Evolutionary conservation across 2,329 filamentous ascomycete genomes (phyloP), one percentile per base, ranked within the genome.

Genomic region (Dothiorella sarmentorum): DNA sequence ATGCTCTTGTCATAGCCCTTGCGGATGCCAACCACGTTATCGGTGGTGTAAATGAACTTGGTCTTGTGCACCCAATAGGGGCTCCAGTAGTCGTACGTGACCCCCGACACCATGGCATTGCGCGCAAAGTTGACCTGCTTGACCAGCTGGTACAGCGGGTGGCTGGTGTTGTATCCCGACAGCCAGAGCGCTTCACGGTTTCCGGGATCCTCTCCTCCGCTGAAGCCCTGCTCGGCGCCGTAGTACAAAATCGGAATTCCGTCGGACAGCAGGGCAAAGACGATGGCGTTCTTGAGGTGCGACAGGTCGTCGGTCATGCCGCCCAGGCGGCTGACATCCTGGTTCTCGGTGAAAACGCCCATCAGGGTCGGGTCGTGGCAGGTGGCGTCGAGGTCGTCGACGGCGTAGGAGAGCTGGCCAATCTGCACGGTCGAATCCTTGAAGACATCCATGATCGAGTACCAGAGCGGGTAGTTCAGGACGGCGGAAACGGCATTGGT

Each of bases 391-490:
- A 75, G 66, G 2, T 64, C 65, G 60, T 73, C 67, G 61, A 70
- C 65, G 64, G 72, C 71, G 53, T 71, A 67, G 9, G 73, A 70
- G 2, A 74, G 66, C 13, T 61, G 66, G 57, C 71, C 67, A 3
- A 69, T 60, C 7, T 63, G 67, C 2, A 17, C 6, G 15, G 67
- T 66, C 27, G 60, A 68, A 40, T 72, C 69, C 43, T 70, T 68
- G 62, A 70, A 73, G 47, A 72, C 71, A 31, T 66, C 67, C 56
- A 69, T 73, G 67, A 75, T 69, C 0, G 69, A 66, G 57, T 75
- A 75, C 63, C 75, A 82, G 64, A 74, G 69, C 0, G 82, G 78
- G 63, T 85, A 88, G 71, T 88, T 85, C 61, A 87, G 71, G 27
- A 87, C 69, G 13, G 83, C 84, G n/a, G 76, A 76, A 74, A 86